Evolutionary conservation across 805 yeast species (phyloP), one percentile per base, ranked within the genome.

Genomic region (Metschnikowia santaceciliae): DNA sequence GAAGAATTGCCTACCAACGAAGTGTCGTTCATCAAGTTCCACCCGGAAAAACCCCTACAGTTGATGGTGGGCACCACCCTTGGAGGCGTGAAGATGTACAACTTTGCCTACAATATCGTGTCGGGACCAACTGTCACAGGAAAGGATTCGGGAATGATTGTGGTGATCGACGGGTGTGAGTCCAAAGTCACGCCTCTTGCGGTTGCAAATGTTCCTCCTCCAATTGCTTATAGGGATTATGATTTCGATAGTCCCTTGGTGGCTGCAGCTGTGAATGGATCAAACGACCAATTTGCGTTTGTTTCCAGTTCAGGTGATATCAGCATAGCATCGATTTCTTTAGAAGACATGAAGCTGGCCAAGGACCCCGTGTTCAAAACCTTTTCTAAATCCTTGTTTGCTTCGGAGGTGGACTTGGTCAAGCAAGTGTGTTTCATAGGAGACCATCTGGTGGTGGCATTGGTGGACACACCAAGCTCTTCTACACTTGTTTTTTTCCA

Each of bases 141-240:
- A 1, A 62, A 75, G 50, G 97, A 90, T 64, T 62, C 79, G 26
- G 98, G 99, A 44, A 82, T 87, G 76, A 80, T 83, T 8, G 70
- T 87, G 19, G 97, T 92, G 0, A 74, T 86, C 34, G 98, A 94
- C 70, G 97, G 97, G 1, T 59, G 66, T 1, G 75, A 77, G 11
- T 79, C 85, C 13, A 80, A 82, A 57, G 69, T 90, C 20, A 92
- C 99, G 0, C 97, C 98, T 0, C 74, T 94, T 35, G 77, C 86
- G 1, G 64, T 84, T 32, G 96, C 96, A 1, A 90, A 84, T 63
- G 92, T 90, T 10, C 99, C 99, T 3, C 99, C 99, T 0, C 99
- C 99, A 40, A 82, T 89, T 63, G 78, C 88, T 22, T 85, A 78
- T 62, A 77, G 95, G 51, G 88, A 83, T 45, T 67, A 89, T 46